phyloP scores from a whole-genome alignment of 805 yeast species.

The Candida glaebosa region DNA sequence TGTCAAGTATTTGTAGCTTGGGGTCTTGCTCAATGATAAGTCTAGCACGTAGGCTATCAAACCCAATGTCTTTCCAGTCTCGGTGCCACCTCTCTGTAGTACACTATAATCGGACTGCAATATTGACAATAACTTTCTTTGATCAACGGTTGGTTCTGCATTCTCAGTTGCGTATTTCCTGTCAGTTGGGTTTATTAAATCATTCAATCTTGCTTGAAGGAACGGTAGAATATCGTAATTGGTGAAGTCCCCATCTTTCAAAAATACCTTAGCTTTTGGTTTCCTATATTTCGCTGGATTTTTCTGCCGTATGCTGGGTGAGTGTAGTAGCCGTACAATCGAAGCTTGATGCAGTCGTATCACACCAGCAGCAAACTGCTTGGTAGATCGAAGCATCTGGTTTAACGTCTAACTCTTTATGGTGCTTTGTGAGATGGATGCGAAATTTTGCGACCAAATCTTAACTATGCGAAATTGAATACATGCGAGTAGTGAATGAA shows the following conservation, averaged over 20 bases:
- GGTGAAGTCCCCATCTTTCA: constrained; percentile 15
- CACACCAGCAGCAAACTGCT: background rate
- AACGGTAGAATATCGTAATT: constrained; percentile 20
- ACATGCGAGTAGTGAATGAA: background rate
- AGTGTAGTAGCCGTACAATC: background rate
- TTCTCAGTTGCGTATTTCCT: constrained; percentile 11
- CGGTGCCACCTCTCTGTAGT: constrained; percentile 11
- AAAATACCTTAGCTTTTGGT: background rate
- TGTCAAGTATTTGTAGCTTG: constrained; percentile 13
- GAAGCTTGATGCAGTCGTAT: background rate
- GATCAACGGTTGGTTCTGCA: constrained; percentile 17
- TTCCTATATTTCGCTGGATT: background rate
- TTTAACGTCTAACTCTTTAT: background rate
- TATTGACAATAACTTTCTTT: constrained; percentile 15
- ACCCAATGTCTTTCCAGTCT: constrained; percentile 20
- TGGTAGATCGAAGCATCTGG: background rate
- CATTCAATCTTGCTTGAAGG: constrained; percentile 18
- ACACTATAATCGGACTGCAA: constrained; percentile 16
- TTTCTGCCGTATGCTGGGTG: background rate
- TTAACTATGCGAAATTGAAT: background rate
- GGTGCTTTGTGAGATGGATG: background rate
- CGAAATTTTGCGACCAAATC: background rate
- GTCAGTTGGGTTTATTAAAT: constrained; percentile 6
- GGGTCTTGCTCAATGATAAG: constrained; percentile 15
- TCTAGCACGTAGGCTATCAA: constrained; percentile 18